phyloP scores from a whole-genome alignment of 2,329 filamentous ascomycete species.

The Capronia epimyces region DNA sequence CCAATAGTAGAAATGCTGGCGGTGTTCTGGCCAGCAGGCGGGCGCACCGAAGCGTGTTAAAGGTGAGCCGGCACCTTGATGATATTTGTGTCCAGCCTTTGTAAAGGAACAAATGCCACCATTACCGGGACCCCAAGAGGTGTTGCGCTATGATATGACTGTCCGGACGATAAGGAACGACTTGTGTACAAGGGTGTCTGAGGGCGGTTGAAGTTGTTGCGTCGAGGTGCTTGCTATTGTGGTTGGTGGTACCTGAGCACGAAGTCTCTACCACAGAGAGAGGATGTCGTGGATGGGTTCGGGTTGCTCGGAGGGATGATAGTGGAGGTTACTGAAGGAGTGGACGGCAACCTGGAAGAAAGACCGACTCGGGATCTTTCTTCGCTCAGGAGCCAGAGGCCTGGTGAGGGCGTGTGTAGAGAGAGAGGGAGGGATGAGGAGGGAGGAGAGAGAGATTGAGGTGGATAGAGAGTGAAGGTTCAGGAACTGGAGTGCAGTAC shows the following conservation, averaged over 20 bases:
- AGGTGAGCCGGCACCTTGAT: conserved; percentile 24
- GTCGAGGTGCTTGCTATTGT: not conserved
- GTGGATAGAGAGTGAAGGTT: conserved; percentile 30
- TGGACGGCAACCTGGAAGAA: conserved; percentile 30
- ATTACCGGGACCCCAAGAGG: conserved; percentile 15
- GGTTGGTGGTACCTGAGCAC: conserved; percentile 8
- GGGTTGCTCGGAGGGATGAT: not conserved
- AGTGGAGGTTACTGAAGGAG: conserved; percentile 25
- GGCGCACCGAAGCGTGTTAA: conserved; percentile 9
- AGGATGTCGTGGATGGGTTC: conserved; percentile 2
- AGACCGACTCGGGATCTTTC: conserved; percentile 23
- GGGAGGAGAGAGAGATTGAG: conserved; percentile 32
- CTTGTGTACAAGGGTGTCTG: conserved; percentile 13
- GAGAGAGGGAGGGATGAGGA: conserved; percentile 5
- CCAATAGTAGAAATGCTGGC: conserved; percentile 6
- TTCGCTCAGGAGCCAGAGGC: conserved; percentile 26
- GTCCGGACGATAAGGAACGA: conserved; percentile 8
- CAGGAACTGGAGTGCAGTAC: conserved; percentile 3
- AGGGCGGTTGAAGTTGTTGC: not conserved
- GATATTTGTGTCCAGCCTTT: conserved; percentile 10
- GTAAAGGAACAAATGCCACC: conserved; percentile 20
- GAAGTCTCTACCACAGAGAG: conserved; percentile 2
- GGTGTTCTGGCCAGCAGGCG: conserved; percentile 24
- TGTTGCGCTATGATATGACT: conserved; percentile 9
- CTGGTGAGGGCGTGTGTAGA: conserved; percentile 14